Conservation (phyloP, 164 flowering plant species). For the Cinnamomum chago region DNA sequence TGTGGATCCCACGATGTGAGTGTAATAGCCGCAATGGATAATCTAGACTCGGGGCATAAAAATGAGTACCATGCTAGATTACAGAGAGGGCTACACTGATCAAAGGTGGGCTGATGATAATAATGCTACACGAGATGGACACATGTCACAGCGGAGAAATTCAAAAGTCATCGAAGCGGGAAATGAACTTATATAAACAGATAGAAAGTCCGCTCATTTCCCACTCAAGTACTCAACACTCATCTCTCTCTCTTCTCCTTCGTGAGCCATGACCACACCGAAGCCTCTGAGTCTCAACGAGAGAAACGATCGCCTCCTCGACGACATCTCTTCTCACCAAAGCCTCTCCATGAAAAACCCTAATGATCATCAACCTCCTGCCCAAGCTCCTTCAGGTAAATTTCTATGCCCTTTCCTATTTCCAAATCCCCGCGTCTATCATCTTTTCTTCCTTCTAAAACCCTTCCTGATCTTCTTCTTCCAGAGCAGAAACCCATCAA, state of each 20-base stretch:
- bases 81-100: too few species aligned
- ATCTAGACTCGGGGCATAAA: too few species aligned
- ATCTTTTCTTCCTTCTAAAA: neutral
- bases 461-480: neutral
- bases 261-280: neutral
- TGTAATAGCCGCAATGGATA: too few species aligned
- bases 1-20: too few species aligned
- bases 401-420: neutral
- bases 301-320: slow-evolving; percentile 51
- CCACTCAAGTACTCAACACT: neutral
- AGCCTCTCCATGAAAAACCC: neutral
- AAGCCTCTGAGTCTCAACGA: slow-evolving; percentile 64
- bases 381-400: neutral
- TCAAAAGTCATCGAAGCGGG: too few species aligned
- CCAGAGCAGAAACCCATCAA: slow-evolving; percentile 25
- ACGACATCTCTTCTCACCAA: slow-evolving; percentile 35
- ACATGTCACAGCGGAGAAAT: too few species aligned
- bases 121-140: too few species aligned
- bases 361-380: too few species aligned
- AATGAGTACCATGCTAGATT: too few species aligned
- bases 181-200: too few species aligned
- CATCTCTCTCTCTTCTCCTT: neutral
- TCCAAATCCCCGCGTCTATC: neutral
- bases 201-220: neutral
- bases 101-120: too few species aligned